Conservation (phyloP, 768 basidiomycete species). For the Amanita polypyramis region DNA sequence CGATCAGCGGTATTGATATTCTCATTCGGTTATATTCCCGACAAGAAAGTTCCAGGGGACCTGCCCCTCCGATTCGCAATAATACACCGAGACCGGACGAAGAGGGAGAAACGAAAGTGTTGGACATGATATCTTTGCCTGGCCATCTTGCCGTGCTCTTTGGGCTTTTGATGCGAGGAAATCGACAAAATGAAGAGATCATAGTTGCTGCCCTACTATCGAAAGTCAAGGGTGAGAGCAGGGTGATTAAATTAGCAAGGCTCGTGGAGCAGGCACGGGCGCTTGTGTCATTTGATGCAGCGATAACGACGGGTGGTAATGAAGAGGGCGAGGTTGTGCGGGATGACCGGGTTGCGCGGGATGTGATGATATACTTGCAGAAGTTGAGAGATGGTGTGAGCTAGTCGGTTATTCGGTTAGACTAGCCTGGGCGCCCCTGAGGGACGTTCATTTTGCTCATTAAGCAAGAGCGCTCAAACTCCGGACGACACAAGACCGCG, state of each 20-base stretch:
- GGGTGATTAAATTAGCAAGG: conserved; percentile 19
- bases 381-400: conserved; percentile 18
- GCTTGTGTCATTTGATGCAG: conserved; percentile 37
- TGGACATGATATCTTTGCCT: conserved; percentile 45
- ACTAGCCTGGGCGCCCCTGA: too few species aligned
- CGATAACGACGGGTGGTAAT: conserved; percentile 10
- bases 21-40: conserved; percentile 39
- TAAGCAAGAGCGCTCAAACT: too few species aligned
- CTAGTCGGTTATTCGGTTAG: too few species aligned
- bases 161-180: conserved; percentile 36
- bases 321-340: conserved; percentile 17
- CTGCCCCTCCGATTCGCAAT: background rate
- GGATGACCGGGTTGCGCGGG: conserved; percentile 32
- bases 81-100: background rate
- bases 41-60: conserved; percentile 14
- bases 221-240: conserved; percentile 6
- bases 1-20: conserved; percentile 36
- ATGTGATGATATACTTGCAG: conserved; percentile 47
- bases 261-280: conserved; percentile 34
- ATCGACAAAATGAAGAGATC: conserved; percentile 21
- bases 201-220: conserved; percentile 22
- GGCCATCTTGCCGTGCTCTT: conserved; percentile 73
- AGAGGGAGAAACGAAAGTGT: conserved; percentile 10
- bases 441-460: too few species aligned
- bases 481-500: too few species aligned